Conservation (phyloP, 2,329 filamentous ascomycete species). For the Pleomassaria siparia region DNA sequence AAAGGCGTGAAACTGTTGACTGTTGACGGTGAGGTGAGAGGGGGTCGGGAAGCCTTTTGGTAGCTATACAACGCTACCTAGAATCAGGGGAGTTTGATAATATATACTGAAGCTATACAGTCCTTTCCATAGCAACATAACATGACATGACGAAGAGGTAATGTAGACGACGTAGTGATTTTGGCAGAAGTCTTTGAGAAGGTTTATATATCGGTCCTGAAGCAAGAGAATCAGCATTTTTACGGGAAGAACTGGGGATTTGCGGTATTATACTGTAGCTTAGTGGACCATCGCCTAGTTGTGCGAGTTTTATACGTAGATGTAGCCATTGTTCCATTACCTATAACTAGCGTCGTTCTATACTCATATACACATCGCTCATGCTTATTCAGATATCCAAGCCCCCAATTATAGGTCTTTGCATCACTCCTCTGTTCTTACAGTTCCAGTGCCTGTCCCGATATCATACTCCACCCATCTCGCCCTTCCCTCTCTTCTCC, state of each 20-base stretch:
- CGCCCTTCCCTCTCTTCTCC: conserved; percentile 64
- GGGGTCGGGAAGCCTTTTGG: too few relatives aligned
- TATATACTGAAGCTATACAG: too few relatives aligned
- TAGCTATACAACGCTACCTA: too few relatives aligned
- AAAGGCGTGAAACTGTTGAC: too few relatives aligned
- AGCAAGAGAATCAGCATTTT: not conserved
- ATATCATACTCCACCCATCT: conserved; percentile 83
- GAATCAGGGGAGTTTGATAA: not conserved
- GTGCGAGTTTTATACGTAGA: too few relatives aligned
- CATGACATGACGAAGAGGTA: too few relatives aligned
- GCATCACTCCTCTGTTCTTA: conserved; percentile 19
- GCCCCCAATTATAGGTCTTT: not conserved
- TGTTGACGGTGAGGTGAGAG: too few relatives aligned
- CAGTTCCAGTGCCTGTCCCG: conserved; percentile 24
- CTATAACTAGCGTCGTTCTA: not conserved
- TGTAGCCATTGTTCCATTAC: not conserved
- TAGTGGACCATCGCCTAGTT: too few relatives aligned
- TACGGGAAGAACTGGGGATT: not conserved
- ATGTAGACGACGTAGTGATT: too few relatives aligned
- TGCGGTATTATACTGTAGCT: too few relatives aligned
- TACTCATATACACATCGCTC: not conserved
- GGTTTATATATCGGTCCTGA: not conserved
- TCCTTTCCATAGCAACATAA: too few relatives aligned
- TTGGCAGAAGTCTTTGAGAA: not conserved
- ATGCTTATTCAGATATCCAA: not conserved